These are phyloP conservation scores for Monarda citriodora DNA, from an alignment of 305 asterid genomes.

Conservation along the genomic window DNA sequence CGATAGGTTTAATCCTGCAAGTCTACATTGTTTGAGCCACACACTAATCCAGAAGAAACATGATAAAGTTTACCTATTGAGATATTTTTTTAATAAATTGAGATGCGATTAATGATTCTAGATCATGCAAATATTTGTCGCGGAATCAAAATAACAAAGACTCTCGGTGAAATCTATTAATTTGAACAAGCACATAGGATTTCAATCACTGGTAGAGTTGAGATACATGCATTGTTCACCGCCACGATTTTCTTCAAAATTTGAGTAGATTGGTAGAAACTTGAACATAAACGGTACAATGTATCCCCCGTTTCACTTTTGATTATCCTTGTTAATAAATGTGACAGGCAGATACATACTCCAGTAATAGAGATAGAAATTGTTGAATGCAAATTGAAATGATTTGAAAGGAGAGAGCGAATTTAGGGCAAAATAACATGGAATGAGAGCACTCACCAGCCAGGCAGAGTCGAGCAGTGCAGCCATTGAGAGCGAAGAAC, in stretches of 20 bases:
- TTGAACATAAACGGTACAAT: too few relatives aligned
- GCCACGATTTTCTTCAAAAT: too few relatives aligned
- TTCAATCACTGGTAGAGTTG: neutral
- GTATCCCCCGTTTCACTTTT: neutral
- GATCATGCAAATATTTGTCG: slow-evolving; percentile 16
- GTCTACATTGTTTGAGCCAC: neutral
- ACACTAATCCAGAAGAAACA: slow-evolving; percentile 13
- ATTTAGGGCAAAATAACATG: slow-evolving; percentile 21
- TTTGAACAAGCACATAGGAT: slow-evolving; percentile 2
- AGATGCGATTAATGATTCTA: neutral
- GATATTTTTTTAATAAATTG: too few relatives aligned
- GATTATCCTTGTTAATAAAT: neutral
- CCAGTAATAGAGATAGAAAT: neutral
- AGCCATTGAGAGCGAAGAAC: slow-evolving; percentile 46
- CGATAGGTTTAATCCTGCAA: neutral
- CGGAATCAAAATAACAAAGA: neutral
- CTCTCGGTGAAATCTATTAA: slow-evolving; percentile 11
- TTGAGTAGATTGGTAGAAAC: too few relatives aligned
- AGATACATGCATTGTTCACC: slow-evolving; percentile 17
- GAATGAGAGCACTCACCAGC: slow-evolving; percentile 47
- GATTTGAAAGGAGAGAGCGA: neutral
- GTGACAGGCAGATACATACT: neutral
- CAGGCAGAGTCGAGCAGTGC: slow-evolving; percentile 62
- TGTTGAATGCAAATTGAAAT: slow-evolving; percentile 7
- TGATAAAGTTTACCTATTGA: neutral